Conservation (phyloP, 1,284 basidiomycete species). For the Irpex rosettiformis region DNA sequence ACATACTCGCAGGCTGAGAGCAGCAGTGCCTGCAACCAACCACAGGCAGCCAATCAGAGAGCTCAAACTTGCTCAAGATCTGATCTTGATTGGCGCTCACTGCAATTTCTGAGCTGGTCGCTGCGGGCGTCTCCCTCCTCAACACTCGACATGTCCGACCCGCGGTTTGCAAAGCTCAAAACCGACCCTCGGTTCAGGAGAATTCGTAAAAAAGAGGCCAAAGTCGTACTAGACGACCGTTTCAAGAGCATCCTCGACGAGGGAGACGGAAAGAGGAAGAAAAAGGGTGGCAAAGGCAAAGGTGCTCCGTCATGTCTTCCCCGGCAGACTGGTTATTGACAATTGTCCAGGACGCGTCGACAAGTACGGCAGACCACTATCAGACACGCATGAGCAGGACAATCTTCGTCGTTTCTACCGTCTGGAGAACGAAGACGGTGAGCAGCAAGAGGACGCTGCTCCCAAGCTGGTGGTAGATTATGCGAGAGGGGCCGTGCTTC, state of each 20-base stretch:
- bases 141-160: slow-evolving; percentile 60
- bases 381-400: slow-evolving; percentile 67
- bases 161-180: slow-evolving; percentile 83
- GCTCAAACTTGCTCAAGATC: not conserved
- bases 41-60: not conserved
- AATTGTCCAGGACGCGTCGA: slow-evolving; percentile 64
- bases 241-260: slow-evolving; percentile 81
- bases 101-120: not conserved
- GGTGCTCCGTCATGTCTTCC: slow-evolving; percentile 26
- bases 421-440: slow-evolving; percentile 47
- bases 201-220: slow-evolving; percentile 76
- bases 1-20: not conserved
- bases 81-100: not conserved
- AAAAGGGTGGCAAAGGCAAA: slow-evolving; percentile 31
- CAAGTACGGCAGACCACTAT: slow-evolving; percentile 87
- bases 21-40: no score
- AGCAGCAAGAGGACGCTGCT: slow-evolving; percentile 30
- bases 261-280: slow-evolving; percentile 41
- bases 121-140: not conserved
- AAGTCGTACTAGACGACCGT: slow-evolving; percentile 91
- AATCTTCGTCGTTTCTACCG: slow-evolving; percentile 84
- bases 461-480: slow-evolving; percentile 61
- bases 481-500: slow-evolving; percentile 83
- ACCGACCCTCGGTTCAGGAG: slow-evolving; percentile 92
- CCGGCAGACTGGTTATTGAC: not conserved